A percentile compares a stretch with the other conserved stretches of the same genome.
phyloP scores from a whole-genome alignment of 495 filamentous ascomycete genomes.

The Margaritispora aquatica region DNA sequence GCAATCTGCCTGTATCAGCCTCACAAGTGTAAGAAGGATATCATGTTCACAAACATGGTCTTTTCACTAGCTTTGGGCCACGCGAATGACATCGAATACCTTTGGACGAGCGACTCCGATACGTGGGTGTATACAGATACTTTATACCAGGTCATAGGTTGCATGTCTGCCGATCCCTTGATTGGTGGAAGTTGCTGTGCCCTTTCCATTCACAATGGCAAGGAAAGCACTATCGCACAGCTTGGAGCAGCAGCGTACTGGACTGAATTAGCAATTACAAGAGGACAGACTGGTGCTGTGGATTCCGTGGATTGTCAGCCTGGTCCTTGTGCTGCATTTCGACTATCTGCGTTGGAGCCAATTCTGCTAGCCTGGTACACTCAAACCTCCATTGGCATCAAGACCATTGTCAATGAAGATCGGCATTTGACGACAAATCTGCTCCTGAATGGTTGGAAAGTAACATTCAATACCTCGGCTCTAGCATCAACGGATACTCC shows the following conservation, averaged over 20 bases:
- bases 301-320: constrained; percentile 27
- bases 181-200: constrained; percentile 29
- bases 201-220: constrained; percentile 28
- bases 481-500: constrained; percentile 31
- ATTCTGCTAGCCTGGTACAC: constrained; percentile 30
- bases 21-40: constrained; percentile 30
- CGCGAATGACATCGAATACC: constrained; percentile 27
- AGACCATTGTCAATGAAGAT: constrained; percentile 32
- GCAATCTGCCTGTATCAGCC: constrained; percentile 29
- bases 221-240: constrained; percentile 24
- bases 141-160: constrained; percentile 26
- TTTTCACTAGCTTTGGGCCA: constrained; percentile 29
- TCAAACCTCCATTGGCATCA: constrained; percentile 27
- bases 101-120: constrained; percentile 32
- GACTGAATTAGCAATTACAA: constrained; percentile 29
- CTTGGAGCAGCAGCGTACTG: constrained; percentile 30
- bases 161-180: constrained; percentile 25
- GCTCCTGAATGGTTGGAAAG: constrained; percentile 30
- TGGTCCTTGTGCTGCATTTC: constrained; percentile 29
- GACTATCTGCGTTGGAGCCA: constrained; percentile 25
- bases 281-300: constrained; percentile 22
- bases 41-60: constrained; percentile 33
- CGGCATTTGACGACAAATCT: constrained; percentile 31
- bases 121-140: constrained; percentile 27
- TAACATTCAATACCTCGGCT: constrained; percentile 29